Conservation (phyloP, 805 yeast species). For the Yamadazyma kitorensis region DNA sequence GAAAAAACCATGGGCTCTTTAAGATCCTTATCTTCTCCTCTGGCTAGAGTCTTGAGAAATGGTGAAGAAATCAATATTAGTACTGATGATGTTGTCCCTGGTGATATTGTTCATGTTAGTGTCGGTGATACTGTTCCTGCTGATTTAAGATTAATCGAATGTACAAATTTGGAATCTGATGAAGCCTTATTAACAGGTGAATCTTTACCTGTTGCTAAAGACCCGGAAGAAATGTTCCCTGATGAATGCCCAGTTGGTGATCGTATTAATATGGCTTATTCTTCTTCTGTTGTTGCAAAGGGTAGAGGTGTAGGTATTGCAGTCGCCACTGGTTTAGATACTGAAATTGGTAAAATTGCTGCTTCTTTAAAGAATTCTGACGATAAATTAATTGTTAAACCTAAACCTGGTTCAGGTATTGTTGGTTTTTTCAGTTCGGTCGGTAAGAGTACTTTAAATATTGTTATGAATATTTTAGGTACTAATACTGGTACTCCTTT, state of each 20-base stretch:
- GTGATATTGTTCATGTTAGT: constrained; percentile 60
- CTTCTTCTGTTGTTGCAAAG: constrained; percentile 67
- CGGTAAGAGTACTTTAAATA: constrained; percentile 48
- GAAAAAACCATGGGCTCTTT: constrained; percentile 79
- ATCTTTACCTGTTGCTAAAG: constrained; percentile 61
- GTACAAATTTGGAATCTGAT: constrained; percentile 67
- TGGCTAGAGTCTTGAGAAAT: constrained; percentile 63
- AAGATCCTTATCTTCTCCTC: constrained; percentile 63
- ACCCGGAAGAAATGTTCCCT: constrained; percentile 32
- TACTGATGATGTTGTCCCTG: constrained; percentile 67
- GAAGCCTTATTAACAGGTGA: constrained; percentile 69
- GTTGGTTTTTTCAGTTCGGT: constrained; percentile 47
- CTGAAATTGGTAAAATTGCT: constrained; percentile 78
- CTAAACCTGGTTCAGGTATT: constrained; percentile 41
- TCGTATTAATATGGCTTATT: constrained; percentile 66
- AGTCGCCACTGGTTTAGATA: constrained; percentile 62
- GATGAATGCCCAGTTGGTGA: constrained; percentile 63
- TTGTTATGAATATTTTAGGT: constrained; percentile 70
- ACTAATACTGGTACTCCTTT: constrained; percentile 79
- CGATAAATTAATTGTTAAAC: constrained; percentile 38
- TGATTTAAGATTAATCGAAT: constrained; percentile 57
- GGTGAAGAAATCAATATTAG: constrained; percentile 57
- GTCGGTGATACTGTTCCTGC: constrained; percentile 81
- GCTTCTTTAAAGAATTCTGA: constrained; percentile 45
- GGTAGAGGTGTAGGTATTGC: constrained; percentile 75